phyloP scores from a whole-genome alignment of 176 grass and related monocot species.

The Miscanthus lutarioriparius region DNA sequence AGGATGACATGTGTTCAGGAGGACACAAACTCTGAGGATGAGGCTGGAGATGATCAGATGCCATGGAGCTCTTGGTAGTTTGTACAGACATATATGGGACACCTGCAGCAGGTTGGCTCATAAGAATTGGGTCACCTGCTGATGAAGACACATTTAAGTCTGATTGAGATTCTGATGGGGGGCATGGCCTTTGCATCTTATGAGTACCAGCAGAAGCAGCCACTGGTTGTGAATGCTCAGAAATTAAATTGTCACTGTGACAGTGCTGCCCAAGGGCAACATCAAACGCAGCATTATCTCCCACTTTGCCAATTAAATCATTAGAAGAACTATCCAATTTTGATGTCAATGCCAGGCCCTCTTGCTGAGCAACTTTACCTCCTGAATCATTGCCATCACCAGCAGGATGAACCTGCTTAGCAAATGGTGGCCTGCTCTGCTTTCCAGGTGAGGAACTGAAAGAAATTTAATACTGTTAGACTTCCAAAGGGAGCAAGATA shows the following conservation, averaged over 20 bases:
- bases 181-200: slow-evolving; percentile 21
- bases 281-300: not conserved
- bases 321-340: slow-evolving; percentile 30
- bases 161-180: not conserved
- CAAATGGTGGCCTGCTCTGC: slow-evolving; percentile 37
- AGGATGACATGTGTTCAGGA: slow-evolving; percentile 29
- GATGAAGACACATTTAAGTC: slow-evolving; percentile 6
- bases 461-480: slow-evolving; percentile 38
- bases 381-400: slow-evolving; percentile 21
- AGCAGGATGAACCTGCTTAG: slow-evolving; percentile 41
- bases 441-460: slow-evolving; percentile 65
- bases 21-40: slow-evolving; percentile 39
- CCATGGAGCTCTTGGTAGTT: slow-evolving; percentile 5
- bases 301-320: slow-evolving; percentile 9
- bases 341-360: not conserved
- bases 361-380: slow-evolving; percentile 24
- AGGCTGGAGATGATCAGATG: slow-evolving; percentile 26
- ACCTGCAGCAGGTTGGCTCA: slow-evolving; percentile 2
- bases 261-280: slow-evolving; percentile 15
- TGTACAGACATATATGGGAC: slow-evolving; percentile 11
- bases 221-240: slow-evolving; percentile 16
- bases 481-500: slow-evolving; percentile 14
- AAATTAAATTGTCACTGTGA: slow-evolving; percentile 14
- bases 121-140: slow-evolving; percentile 16
- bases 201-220: slow-evolving; percentile 30